A percentile compares a stretch with the other conserved stretches of the same genome.
phyloP scores from a whole-genome alignment of 306 rosid species.

The Quillaja saponaria region DNA sequence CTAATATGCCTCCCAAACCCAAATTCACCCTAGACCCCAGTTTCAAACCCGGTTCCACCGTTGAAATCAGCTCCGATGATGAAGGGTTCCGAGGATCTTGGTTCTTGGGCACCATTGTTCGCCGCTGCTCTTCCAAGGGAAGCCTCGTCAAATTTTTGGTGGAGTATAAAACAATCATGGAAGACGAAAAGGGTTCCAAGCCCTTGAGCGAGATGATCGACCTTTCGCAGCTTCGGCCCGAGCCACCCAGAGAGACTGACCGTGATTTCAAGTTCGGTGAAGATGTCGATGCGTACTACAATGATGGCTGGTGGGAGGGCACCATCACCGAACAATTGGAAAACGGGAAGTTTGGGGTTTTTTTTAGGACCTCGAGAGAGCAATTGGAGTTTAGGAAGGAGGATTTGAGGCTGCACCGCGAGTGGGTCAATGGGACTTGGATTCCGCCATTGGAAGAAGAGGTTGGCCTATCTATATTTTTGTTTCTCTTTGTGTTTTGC shows the following conservation, averaged over 20 bases:
- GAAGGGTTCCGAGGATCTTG: constrained; percentile 33
- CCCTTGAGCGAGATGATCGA: constrained; percentile 24
- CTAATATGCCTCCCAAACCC: constrained; percentile 12
- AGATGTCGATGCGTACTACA: constrained; percentile 30
- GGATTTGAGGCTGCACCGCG: constrained; percentile 50
- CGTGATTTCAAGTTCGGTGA: constrained; percentile 25
- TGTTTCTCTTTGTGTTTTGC: too few relatives aligned
- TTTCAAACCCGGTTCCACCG: constrained; percentile 22
- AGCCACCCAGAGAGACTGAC: constrained; percentile 1
- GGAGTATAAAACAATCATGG: constrained; percentile 30
- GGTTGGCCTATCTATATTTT: neutral
- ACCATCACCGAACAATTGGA: constrained; percentile 11
- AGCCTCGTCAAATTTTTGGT: constrained; percentile 15
- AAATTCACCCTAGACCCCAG: neutral
- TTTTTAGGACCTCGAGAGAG: constrained; percentile 33
- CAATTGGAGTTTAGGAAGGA: constrained; percentile 43
- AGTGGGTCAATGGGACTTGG: constrained; percentile 52
- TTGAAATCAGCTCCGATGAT: constrained; percentile 31
- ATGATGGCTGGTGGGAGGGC: constrained; percentile 41
- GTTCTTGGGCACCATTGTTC: constrained; percentile 10
- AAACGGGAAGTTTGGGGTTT: constrained; percentile 19
- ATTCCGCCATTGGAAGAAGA: constrained; percentile 33
- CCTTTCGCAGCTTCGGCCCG: constrained; percentile 27
- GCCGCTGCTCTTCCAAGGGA: too few relatives aligned
- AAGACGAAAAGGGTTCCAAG: constrained; percentile 6